Percentiles rank a stretch among this genome's conserved stretches.
These are phyloP conservation scores for Dendrobium huoshanense DNA, from an alignment of 106 monocot species.

Conservation along the genomic window DNA sequence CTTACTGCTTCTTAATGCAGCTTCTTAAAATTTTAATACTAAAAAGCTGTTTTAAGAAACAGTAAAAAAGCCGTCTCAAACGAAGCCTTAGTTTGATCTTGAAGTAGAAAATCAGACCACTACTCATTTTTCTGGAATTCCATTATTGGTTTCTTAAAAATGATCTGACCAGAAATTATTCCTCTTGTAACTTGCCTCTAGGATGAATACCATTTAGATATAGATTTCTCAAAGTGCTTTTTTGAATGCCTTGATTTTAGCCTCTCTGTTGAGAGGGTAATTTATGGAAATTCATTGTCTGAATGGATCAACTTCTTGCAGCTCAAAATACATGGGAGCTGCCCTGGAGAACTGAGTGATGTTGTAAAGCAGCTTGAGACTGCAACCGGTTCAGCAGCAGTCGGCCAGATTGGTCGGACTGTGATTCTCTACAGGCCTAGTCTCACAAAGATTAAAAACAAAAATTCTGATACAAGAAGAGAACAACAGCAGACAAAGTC, in stretches of 20 bases:
- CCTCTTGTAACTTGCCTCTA: no score
- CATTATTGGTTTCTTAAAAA: not conserved
- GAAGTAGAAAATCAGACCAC: not conserved
- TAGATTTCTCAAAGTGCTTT: not conserved
- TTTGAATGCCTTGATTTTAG: not conserved
- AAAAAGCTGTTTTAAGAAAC: no score
- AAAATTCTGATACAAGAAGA: conserved; percentile 19
- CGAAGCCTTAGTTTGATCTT: no score
- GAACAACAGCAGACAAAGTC: conserved; percentile 21
- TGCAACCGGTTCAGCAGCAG: conserved; percentile 73
- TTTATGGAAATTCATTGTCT: not conserved
- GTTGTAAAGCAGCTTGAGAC: conserved; percentile 65
- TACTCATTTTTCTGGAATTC: not conserved
- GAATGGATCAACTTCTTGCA: conserved; percentile 18
- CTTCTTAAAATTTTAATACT: no score
- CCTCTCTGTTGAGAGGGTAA: not conserved
- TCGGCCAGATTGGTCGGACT: conserved; percentile 75
- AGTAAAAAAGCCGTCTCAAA: no score
- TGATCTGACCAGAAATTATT: no score
- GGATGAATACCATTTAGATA: not conserved
- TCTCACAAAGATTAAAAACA: conserved; percentile 73
- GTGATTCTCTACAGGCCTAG: conserved; percentile 92
- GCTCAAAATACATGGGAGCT: conserved; percentile 84
- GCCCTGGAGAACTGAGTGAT: conserved; percentile 65
- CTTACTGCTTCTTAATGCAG: no score